Conservation (phyloP, 73 alveolate species). For the Symbiodinium natans region DNA sequence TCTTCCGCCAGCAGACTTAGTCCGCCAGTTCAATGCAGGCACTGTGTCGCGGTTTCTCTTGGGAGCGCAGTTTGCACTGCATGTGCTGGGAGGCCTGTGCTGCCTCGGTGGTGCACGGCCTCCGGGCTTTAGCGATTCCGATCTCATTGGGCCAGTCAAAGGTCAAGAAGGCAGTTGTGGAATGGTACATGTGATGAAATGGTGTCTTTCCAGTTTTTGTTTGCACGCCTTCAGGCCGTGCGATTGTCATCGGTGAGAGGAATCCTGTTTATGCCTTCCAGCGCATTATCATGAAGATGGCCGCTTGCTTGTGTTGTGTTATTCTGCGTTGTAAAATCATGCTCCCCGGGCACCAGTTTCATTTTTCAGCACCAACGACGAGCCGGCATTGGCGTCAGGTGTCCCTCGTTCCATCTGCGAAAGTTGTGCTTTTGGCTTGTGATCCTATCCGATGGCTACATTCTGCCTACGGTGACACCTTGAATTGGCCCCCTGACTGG, state of each 20-base stretch:
- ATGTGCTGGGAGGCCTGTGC: conserved; percentile 26
- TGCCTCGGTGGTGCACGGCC: conserved; percentile 61
- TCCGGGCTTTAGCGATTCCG: conserved; percentile 40
- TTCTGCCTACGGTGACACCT: conserved; percentile 61
- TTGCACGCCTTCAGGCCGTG: background rate
- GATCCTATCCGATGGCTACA: conserved; percentile 85
- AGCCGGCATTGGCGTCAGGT: too few relatives aligned
- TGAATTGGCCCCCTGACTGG: conserved; percentile 38
- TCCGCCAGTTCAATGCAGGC: conserved; percentile 42
- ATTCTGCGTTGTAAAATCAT: too few relatives aligned
- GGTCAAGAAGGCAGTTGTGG: background rate
- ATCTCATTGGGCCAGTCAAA: background rate
- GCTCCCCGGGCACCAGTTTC: too few relatives aligned
- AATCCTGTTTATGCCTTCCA: conserved; percentile 74
- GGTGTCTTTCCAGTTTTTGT: background rate
- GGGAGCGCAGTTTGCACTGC: background rate
- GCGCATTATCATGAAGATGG: conserved; percentile 63
- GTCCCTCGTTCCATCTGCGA: conserved; percentile 45
- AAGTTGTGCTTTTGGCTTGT: conserved; percentile 37
- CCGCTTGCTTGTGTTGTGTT: background rate
- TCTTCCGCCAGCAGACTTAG: conserved; percentile 55
- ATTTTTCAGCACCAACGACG: too few relatives aligned
- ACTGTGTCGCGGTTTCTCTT: too few relatives aligned
- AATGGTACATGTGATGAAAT: background rate
- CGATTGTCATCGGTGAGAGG: conserved; percentile 12